These are phyloP conservation scores for Limonomyces culmigenus DNA, from an alignment of 1,284 basidiomycete species.

Conservation along the genomic window DNA sequence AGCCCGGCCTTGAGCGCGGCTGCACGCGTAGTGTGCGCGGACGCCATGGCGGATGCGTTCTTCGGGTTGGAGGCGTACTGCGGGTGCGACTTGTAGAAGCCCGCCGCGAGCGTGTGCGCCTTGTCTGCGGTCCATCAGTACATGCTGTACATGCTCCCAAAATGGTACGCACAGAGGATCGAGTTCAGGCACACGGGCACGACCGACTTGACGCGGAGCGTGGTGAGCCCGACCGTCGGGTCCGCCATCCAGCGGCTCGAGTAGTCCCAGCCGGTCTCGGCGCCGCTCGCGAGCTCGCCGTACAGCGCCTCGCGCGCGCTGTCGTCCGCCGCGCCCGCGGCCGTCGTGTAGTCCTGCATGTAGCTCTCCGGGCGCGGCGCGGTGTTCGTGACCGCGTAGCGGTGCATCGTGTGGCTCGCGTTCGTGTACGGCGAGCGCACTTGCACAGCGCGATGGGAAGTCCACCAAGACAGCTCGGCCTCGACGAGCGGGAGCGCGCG, in stretches of 20 bases:
- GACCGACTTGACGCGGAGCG: conserved; percentile 53
- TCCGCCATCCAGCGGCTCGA: conserved; percentile 29
- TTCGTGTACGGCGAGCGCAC: conserved; percentile 65
- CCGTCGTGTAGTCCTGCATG: conserved; percentile 59
- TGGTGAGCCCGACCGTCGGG: conserved; percentile 34
- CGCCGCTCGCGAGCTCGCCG: conserved; percentile 77
- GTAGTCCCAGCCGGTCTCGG: conserved; percentile 60
- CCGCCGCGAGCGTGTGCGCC: conserved; percentile 42
- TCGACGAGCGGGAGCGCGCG: conserved; percentile 50
- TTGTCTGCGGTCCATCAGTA: conserved; percentile 26
- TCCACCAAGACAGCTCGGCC: conserved; percentile 74
- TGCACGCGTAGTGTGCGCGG: conserved; percentile 43
- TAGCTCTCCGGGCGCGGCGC: conserved; percentile 86
- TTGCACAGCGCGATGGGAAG: conserved; percentile 51
- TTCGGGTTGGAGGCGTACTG: too few species aligned
- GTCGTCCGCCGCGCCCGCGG: conserved; percentile 47
- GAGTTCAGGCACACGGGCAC: conserved; percentile 74
- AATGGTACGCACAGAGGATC: conserved; percentile 49
- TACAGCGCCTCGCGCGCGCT: conserved; percentile 54
- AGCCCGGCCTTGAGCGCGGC: conserved; percentile 46
- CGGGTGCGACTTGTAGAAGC: too few species aligned
- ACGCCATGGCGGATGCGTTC: conserved; percentile 18
- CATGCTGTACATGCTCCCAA: too few species aligned
- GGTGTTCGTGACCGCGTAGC: conserved; percentile 64
- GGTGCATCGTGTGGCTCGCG: conserved; percentile 46